These are phyloP conservation scores for Fraxinus quadrangulata DNA, from an alignment of 257 asterid species.

Conservation along the genomic window DNA sequence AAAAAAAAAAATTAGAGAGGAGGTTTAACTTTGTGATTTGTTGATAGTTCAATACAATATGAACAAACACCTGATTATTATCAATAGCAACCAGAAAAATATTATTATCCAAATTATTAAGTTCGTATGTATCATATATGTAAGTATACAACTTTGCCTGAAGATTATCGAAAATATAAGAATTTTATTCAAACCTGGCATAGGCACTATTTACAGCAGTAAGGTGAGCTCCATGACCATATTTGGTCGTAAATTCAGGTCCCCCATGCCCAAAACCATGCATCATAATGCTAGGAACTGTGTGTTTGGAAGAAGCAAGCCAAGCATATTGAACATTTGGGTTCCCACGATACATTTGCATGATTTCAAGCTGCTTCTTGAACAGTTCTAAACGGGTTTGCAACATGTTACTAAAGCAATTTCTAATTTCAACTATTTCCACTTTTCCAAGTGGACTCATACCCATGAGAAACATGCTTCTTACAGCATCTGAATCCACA, in stretches of 20 bases:
- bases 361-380: conserved; percentile 34
- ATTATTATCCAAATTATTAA: neutral
- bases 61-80: neutral
- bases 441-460: conserved; percentile 14
- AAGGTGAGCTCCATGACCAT: conserved; percentile 35
- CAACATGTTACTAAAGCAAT: conserved; percentile 23
- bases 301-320: conserved; percentile 31
- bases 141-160: neutral
- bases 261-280: conserved; percentile 33
- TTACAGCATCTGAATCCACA: conserved; percentile 13
- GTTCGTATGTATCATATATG: neutral
- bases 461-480: conserved; percentile 28
- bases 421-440: conserved; percentile 19
- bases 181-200: conserved; percentile 1
- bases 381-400: conserved; percentile 33
- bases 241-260: conserved; percentile 24
- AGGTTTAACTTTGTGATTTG: too few species aligned
- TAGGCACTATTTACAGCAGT: conserved; percentile 15
- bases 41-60: neutral
- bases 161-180: neutral
- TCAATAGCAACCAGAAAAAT: neutral
- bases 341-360: conserved; percentile 31
- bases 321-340: conserved; percentile 38
- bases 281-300: conserved; percentile 19
- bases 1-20: too few species aligned